These are phyloP conservation scores for Aspergillus saccharolyticus DNA, from an alignment of 495 filamentous ascomycete species.

Conservation along the genomic window DNA sequence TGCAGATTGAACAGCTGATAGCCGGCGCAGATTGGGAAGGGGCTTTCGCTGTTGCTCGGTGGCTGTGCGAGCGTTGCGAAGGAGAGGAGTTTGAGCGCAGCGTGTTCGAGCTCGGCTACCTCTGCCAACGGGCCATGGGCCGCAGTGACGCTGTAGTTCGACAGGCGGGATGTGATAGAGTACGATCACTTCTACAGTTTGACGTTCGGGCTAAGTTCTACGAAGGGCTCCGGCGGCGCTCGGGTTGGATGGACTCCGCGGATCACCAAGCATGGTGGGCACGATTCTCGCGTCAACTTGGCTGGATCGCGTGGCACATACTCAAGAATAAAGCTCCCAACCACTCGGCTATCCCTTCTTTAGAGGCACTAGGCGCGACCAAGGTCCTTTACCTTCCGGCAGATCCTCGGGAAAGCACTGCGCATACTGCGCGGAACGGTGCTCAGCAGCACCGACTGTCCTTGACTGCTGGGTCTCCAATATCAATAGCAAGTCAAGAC, in stretches of 20 bases:
- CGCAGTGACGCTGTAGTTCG: slow-evolving; percentile 8
- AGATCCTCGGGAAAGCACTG: too few species aligned
- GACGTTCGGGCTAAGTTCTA: slow-evolving; percentile 18
- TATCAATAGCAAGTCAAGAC: too few species aligned
- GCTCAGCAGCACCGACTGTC: too few species aligned
- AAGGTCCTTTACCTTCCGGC: too few species aligned
- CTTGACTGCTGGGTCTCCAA: too few species aligned
- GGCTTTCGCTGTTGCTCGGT: slow-evolving; percentile 21
- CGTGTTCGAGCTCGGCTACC: slow-evolving; percentile 24
- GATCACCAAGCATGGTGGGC: slow-evolving; percentile 16
- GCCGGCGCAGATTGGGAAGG: slow-evolving; percentile 18
- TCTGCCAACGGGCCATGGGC: slow-evolving; percentile 28
- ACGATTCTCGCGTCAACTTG: slow-evolving; percentile 21
- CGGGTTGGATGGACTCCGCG: slow-evolving; percentile 11
- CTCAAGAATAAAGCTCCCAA: slow-evolving; percentile 2
- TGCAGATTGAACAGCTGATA: slow-evolving; percentile 13
- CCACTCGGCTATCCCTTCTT: slow-evolving; percentile 1
- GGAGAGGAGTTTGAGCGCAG: slow-evolving; percentile 24
- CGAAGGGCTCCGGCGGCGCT: neutral
- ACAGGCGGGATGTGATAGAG: slow-evolving; percentile 10
- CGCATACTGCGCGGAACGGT: too few species aligned
- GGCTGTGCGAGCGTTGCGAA: slow-evolving; percentile 29
- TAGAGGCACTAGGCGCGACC: slow-evolving; percentile 9
- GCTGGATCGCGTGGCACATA: slow-evolving; percentile 30
- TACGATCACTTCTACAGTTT: slow-evolving; percentile 2